Conservation (phyloP, 495 filamentous ascomycete genomes). For the Pyrenula aspistea region DNA sequence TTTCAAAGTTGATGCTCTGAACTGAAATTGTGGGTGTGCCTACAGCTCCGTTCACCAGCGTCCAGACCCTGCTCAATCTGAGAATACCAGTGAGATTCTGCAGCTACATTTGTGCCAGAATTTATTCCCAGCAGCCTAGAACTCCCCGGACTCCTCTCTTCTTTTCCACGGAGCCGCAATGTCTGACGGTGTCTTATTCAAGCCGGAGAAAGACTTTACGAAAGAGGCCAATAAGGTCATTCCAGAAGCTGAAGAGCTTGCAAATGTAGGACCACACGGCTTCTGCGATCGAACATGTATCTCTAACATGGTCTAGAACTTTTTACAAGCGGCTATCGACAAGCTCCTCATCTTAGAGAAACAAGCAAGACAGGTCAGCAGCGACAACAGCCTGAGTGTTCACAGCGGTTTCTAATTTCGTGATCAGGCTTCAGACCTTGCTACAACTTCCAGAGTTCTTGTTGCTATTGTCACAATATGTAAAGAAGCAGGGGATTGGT, state of each 20-base stretch:
- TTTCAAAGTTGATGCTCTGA: not conserved
- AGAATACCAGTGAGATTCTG: too few relatives aligned
- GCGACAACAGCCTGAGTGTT: not conserved
- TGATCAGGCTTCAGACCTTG: conserved; percentile 76
- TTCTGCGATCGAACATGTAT: conserved; percentile 1
- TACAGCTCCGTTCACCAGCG: too few relatives aligned
- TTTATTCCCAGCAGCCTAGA: too few relatives aligned
- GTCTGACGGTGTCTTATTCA: conserved; percentile 46
- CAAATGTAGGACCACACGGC: conserved; percentile 47
- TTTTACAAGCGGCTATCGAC: conserved; percentile 78
- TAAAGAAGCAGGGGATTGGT: conserved; percentile 87
- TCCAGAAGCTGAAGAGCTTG: conserved; percentile 76
- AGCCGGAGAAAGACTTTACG: conserved; percentile 66
- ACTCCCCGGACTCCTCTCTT: too few relatives aligned
- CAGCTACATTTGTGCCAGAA: too few relatives aligned
- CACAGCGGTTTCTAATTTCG: not conserved
- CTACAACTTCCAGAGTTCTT: conserved; percentile 82
- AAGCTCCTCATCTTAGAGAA: conserved; percentile 88
- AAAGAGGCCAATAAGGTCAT: conserved; percentile 88
- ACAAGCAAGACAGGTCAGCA: conserved; percentile 79
- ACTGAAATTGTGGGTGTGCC: too few relatives aligned
- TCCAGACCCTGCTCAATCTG: too few relatives aligned
- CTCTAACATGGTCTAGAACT: conserved; percentile 38
- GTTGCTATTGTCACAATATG: conserved; percentile 84
- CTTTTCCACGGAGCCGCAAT: conserved; percentile 35